Evolutionary conservation across 2,329 filamentous ascomycete species (phyloP).

Genomic region (Scytalidium sp.): DNA sequence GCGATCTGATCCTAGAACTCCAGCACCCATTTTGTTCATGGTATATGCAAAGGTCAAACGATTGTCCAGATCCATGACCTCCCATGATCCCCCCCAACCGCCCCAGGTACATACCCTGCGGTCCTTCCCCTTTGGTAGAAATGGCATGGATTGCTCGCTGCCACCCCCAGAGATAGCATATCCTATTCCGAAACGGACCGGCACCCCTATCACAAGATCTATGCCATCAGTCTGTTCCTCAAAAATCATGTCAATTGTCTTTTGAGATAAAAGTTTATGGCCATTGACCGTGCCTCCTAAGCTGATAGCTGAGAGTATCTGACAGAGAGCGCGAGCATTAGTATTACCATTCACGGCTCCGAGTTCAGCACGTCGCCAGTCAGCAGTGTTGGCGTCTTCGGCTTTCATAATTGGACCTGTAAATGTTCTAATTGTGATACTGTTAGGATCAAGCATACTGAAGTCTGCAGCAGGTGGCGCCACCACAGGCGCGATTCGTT

Average conservation of each 20-base stretch:
- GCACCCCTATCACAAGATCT: slow-evolving; percentile 35
- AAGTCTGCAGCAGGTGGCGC: not conserved
- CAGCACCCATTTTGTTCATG: slow-evolving; percentile 41
- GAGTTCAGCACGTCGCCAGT: slow-evolving; percentile 35
- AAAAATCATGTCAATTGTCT: slow-evolving; percentile 42
- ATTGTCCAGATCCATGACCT: slow-evolving; percentile 40
- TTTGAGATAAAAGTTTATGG: slow-evolving; percentile 34
- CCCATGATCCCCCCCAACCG: slow-evolving; percentile 42
- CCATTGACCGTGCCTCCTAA: slow-evolving; percentile 30
- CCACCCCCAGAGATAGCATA: slow-evolving; percentile 40
- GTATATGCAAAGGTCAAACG: slow-evolving; percentile 40
- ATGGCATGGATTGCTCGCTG: slow-evolving; percentile 37
- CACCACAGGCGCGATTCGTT: slow-evolving; percentile 4
- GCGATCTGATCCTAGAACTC: not conserved
- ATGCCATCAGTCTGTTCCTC: slow-evolving; percentile 38
- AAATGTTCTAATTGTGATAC: slow-evolving; percentile 1
- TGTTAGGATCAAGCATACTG: not conserved
- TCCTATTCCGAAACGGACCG: slow-evolving; percentile 1
- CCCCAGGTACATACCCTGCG: slow-evolving; percentile 38
- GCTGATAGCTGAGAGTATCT: slow-evolving; percentile 37
- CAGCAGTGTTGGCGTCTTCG: not conserved
- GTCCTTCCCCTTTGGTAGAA: slow-evolving; percentile 32
- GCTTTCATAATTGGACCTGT: not conserved
- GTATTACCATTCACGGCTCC: slow-evolving; percentile 41
- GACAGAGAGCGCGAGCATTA: slow-evolving; percentile 40